Conservation (phyloP, 495 filamentous ascomycete species). For the Podospora pseudocomata region DNA sequence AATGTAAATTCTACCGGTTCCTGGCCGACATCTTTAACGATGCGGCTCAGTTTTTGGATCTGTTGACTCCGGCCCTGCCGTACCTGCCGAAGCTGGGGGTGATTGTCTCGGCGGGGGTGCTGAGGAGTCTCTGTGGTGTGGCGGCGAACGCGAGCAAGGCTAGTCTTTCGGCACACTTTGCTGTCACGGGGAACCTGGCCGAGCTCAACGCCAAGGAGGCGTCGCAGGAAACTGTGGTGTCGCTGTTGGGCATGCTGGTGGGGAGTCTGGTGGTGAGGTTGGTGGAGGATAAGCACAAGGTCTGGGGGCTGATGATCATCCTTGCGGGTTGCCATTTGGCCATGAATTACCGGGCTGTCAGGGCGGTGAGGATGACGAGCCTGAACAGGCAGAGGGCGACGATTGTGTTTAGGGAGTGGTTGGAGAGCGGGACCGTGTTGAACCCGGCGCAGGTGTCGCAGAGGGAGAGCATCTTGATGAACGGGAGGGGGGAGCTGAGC, state of each 20-base stretch:
- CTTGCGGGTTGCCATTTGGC: slow-evolving; percentile 71
- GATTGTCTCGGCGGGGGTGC: slow-evolving; percentile 69
- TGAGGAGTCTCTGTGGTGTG: slow-evolving; percentile 83
- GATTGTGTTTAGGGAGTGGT: slow-evolving; percentile 65
- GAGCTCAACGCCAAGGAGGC: slow-evolving; percentile 96
- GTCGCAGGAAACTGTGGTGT: slow-evolving; percentile 93
- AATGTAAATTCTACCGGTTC: slow-evolving; percentile 91
- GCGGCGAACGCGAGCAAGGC: slow-evolving; percentile 88
- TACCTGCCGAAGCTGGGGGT: slow-evolving; percentile 62
- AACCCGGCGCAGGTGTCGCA: slow-evolving; percentile 60
- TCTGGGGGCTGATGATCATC: slow-evolving; percentile 69
- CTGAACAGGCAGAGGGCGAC: slow-evolving; percentile 85
- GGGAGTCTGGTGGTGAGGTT: slow-evolving; percentile 77
- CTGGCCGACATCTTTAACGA: slow-evolving; percentile 93
- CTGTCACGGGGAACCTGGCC: slow-evolving; percentile 79
- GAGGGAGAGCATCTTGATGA: slow-evolving; percentile 70
- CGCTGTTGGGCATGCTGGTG: slow-evolving; percentile 81
- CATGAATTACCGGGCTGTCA: slow-evolving; percentile 82
- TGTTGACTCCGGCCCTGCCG: slow-evolving; percentile 76
- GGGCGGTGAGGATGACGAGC: slow-evolving; percentile 76
- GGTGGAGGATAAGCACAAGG: slow-evolving; percentile 65
- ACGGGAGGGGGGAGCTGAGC: slow-evolving; percentile 36
- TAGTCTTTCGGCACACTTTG: slow-evolving; percentile 88
- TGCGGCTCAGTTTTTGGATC: slow-evolving; percentile 81
- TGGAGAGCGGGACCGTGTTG: slow-evolving; percentile 51